Evolutionary conservation across 106 monocot genomes (phyloP), one percentile per base, ranked within the genome.

Genomic region (Dioscorea alata): DNA sequence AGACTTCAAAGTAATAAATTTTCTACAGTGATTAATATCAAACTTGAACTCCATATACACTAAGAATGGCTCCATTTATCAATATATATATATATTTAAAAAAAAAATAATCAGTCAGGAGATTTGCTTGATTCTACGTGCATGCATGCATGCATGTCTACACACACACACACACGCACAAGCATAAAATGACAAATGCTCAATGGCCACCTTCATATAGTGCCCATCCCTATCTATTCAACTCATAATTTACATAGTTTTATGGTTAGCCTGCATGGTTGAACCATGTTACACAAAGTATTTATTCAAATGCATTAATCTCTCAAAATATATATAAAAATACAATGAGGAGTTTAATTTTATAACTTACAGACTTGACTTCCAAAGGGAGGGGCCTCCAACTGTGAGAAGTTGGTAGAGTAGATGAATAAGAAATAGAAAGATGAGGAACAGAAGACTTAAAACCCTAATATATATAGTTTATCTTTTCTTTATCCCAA

Each of bases 391-490:
- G 42, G 42, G 54, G 5, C 13, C 8, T 56, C 19, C 54, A 56
- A 56, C 18, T 16, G n/a, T 56, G 19, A 56, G 54, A 56, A 56
- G 54, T 18, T 56, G 54, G 54, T 56, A 19, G 54, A 42, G 28
- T 16, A 33, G 32, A 15, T 25, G 23, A 15, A 62, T 48, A 48
- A 12, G n/a, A 48, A 64, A 48, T 42, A 64, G 64, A 64, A 64
- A 64, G 64, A 34, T 64, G 16, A 64, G 64, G 64, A 64, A 64
- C 64, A 64, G 24, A 64, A 42, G 8, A 48, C 2, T 3, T 10
- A 62, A 13, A 13, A 14, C 32, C 32, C 61, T 5, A 61, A 13
- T 17, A 28, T n/a, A 28, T 28, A 28, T 28, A 1, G 12, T 32
- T 32, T 24, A 13, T 33, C 61, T 61, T 0, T 2, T 23, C 17